A percentile compares a stretch with the other conserved stretches of the same genome.
These are phyloP conservation scores for Carex parvula DNA, from an alignment of 176 grass and related monocot genomes.

Conservation along the genomic window DNA sequence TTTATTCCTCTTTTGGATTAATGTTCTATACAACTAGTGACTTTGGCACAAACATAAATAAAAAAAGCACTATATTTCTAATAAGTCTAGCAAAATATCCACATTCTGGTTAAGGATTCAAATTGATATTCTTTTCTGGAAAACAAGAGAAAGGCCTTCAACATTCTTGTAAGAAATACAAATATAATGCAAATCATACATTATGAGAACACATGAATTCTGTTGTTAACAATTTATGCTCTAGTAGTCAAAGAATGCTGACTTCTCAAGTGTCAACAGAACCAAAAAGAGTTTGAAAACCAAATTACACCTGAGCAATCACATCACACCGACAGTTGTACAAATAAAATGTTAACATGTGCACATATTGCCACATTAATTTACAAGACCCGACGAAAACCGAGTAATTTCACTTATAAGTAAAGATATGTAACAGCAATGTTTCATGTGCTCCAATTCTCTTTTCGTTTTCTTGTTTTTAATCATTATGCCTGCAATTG, in stretches of 20 bases:
- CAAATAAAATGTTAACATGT: neutral
- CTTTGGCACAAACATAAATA: no score
- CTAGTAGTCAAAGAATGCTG: neutral
- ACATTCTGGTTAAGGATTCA: no score
- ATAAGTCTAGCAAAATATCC: no score
- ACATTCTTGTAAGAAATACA: neutral
- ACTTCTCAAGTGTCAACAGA: constrained; percentile 11
- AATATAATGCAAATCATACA: neutral
- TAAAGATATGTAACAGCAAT: neutral
- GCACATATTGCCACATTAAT: constrained; percentile 8
- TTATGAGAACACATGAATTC: neutral
- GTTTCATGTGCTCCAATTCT: neutral
- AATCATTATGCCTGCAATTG: neutral
- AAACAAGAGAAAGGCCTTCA: neutral
- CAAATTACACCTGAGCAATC: constrained; percentile 16
- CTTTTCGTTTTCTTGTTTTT: neutral
- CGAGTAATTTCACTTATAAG: neutral
- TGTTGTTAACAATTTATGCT: constrained; percentile 3
- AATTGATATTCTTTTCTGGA: neutral
- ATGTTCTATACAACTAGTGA: no score
- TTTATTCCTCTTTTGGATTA: no score
- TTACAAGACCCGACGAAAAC: neutral
- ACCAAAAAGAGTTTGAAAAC: neutral
- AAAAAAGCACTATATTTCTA: no score
- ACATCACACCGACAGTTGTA: neutral